Evolutionary conservation across 805 yeast species (phyloP), one percentile per base, ranked within the genome.

Genomic region (Diddensiella santjacobensis): DNA sequence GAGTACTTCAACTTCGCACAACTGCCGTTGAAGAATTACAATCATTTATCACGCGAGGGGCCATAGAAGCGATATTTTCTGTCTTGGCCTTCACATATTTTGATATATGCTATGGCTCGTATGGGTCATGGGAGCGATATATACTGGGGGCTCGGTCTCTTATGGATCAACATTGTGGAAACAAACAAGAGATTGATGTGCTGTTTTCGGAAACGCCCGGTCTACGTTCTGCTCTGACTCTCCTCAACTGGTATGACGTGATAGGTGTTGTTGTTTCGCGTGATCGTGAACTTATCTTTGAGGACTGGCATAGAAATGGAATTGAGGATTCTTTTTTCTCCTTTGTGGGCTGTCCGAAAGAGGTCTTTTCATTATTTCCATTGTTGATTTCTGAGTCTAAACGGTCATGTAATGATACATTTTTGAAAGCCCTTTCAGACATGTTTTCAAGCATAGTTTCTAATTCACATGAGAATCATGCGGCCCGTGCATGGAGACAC

Each of bases 161-260:
- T 20, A 39, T 54, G 11, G 57, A 54, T 26, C 20, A 48, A 10
- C 55, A 54, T 31, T 54, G 55, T 36, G 23, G 42, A 6, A 38
- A 46, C 38, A 22, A 40, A 20, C 19, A 19, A 3, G 44, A 47
- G 24, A 43, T 54, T 18, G 18, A 31, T 26, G 37, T n/a, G 18
- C 41, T 44, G 10, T 45, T 36, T 22, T 26, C 18, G 11, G 20
- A 36, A 6, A 46, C 48, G n/a, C 57, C 57, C 13, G 57, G 57
- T 1, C 54, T 54, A 2, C 54, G 44, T 3, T 48, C 52, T 20
- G 57, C 57, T 3, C 26, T 54, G 15, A 49, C 57, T 8, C 45
- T 54, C 22, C 41, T 54, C 11, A 49, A 40, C 18, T 54, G 55
- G 55, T 52, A 50, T 31, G 57, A 54, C 36, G 52, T 54, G 10